A percentile compares a stretch with the other conserved stretches of the same genome.
Evolutionary conservation across 2,329 filamentous ascomycete species (phyloP).

Genomic region (Aspergillus flavus): DNA sequence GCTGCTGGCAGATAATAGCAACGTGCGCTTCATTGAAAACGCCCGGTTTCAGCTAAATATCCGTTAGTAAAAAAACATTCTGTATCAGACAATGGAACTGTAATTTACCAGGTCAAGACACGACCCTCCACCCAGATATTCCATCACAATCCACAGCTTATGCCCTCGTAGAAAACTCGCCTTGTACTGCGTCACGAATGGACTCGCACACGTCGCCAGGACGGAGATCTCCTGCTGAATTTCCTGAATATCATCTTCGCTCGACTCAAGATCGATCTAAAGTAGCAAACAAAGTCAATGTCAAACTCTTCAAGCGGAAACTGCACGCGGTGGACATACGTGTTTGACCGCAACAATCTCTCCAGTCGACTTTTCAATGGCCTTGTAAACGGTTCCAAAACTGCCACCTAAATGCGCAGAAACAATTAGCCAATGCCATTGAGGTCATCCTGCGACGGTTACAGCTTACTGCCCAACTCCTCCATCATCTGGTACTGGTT

Average conservation of each 20-base stretch:
- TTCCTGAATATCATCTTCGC: slow-evolving; percentile 96
- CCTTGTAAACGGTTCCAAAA: slow-evolving; percentile 96
- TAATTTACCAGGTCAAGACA: slow-evolving; percentile 79
- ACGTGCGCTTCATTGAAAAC: slow-evolving; percentile 88
- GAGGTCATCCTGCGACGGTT: not conserved
- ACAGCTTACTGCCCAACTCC: slow-evolving; percentile 83
- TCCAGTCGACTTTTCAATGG: slow-evolving; percentile 85
- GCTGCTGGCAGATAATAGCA: slow-evolving; percentile 89
- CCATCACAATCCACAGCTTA: slow-evolving; percentile 99
- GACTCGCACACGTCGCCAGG: slow-evolving; percentile 90
- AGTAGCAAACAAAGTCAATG: slow-evolving; percentile 5
- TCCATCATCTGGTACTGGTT: slow-evolving; percentile 92
- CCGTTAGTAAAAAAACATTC: not conserved
- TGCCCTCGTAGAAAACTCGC: slow-evolving; percentile 93
- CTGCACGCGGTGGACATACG: slow-evolving; percentile 56
- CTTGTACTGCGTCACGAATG: slow-evolving; percentile 94
- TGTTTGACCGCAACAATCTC: slow-evolving; percentile 97
- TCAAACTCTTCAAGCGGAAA: not conserved
- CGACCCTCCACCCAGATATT: slow-evolving; percentile 92
- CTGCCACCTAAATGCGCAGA: slow-evolving; percentile 68
- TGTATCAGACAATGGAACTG: not conserved
- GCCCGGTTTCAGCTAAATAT: slow-evolving; percentile 76
- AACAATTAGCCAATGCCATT: slow-evolving; percentile 20
- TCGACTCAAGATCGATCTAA: slow-evolving; percentile 97
- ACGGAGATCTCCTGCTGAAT: slow-evolving; percentile 97